A percentile compares a stretch with the other conserved stretches of the same genome.
phyloP scores from a whole-genome alignment of 2,329 filamentous ascomycete species.

The Aureobasidium mangrovei region DNA sequence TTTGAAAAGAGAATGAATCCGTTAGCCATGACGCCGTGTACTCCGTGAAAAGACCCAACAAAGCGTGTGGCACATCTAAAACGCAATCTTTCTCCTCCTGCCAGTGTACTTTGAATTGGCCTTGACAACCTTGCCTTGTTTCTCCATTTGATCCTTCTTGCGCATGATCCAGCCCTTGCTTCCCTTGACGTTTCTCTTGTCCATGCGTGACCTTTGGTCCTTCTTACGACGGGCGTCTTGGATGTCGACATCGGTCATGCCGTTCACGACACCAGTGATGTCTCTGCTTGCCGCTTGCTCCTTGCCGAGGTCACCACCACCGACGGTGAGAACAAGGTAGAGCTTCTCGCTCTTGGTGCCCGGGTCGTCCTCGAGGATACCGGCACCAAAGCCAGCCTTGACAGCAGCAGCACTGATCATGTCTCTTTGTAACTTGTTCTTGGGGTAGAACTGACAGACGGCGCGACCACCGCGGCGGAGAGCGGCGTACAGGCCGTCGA shows the following conservation, averaged over 20 bases:
- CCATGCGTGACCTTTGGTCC: conserved; percentile 40
- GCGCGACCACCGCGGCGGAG: conserved; percentile 77
- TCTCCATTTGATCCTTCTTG: conserved; percentile 89
- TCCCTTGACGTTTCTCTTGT: conserved; percentile 59
- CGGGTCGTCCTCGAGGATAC: conserved; percentile 87
- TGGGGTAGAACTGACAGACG: conserved; percentile 92
- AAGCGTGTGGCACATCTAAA: conserved; percentile 40
- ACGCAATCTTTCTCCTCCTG: conserved; percentile 70
- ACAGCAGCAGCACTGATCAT: conserved; percentile 92
- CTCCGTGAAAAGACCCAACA: too few relatives aligned
- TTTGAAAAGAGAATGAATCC: too few relatives aligned
- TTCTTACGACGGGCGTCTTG: conserved; percentile 55
- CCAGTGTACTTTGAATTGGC: conserved; percentile 87
- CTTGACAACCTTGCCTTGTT: conserved; percentile 92
- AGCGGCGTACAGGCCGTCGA: conserved; percentile 81
- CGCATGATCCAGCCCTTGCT: conserved; percentile 75
- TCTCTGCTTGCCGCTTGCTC: conserved; percentile 49
- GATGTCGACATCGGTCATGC: conserved; percentile 76
- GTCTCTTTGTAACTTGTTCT: conserved; percentile 80
- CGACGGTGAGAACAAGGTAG: conserved; percentile 91
- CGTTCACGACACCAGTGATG: conserved; percentile 82
- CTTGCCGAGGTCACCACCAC: conserved; percentile 49
- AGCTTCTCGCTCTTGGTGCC: conserved; percentile 94
- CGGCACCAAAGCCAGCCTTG: conserved; percentile 89
- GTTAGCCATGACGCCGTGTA: too few relatives aligned